Base-by-base conservation (phyloP, 2,329 filamentous ascomycete species). In the Zasmidium cellare region DNA sequence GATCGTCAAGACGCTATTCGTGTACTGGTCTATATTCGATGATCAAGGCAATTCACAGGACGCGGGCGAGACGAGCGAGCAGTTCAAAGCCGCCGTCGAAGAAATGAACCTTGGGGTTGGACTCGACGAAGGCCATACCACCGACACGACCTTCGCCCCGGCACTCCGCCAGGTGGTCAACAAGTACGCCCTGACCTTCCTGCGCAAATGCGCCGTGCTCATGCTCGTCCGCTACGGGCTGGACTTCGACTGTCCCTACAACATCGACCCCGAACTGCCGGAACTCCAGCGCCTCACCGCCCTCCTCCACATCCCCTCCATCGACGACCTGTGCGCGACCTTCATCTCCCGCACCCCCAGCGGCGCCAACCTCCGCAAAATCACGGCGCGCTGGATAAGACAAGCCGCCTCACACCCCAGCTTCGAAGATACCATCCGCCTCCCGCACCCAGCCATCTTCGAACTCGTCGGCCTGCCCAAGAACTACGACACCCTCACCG, bases 391-490 rank as follows among this genome's bases (percentile, higher is more conserved):
- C 18, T 97, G 93, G 93, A 82, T 96, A 52, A 81, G 81, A 51
- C 87, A 91, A 59, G 68, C 67, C 2, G 53, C 50, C 16, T 20
- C 35, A 22, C 55, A 50, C 28, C 18, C 23, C 46, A 9, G 20
- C 18, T 41, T 41, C 35, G 35, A 41, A 35, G 16, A 63, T n/a
- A 59, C 72, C 5, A 72, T 84, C 28, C 80, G 77, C 31, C 76
- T 87, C 16, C 87, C 89, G 55, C 94, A 99, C 72, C 96, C 94
- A 0, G 88, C 87, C 48, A 96, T 99, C 63, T 96, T 94, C 69
- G 94, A 99, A 74, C 84, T 99, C 22, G 87, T 99, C 12, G 94
- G 94, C 1, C 78, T 99, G 50, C 94, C 94, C 0, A 90, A 90
- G 75, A 92, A 93, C 68, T 99, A 92, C 72, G 94, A 97, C 73